Conservation (phyloP, 106 monocot species). For the Chionographis japonica region DNA sequence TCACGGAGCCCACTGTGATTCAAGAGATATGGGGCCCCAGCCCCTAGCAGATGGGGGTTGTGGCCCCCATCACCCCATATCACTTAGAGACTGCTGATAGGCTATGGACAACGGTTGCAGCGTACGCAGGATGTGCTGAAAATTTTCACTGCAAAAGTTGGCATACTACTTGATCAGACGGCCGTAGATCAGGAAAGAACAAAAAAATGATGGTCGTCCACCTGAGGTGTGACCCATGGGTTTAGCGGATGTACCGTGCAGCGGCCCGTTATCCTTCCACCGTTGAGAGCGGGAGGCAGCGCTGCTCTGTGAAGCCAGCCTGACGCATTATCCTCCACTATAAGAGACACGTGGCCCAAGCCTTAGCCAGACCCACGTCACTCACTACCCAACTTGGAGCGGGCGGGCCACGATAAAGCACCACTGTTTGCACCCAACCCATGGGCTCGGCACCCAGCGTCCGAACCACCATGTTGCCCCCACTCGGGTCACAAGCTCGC, state of each 20-base stretch:
- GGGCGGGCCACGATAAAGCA: background rate
- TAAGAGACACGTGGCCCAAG: background rate
- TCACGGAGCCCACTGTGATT: no score
- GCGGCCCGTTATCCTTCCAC: background rate
- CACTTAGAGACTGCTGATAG: no score
- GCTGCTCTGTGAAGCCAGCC: conserved; percentile 9
- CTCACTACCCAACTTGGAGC: background rate
- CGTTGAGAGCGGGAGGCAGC: background rate
- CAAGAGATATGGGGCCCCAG: no score
- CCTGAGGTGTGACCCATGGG: no score
- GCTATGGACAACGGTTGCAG: no score
- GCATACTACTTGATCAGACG: no score
- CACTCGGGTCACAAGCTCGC: background rate
- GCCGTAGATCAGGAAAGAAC: background rate
- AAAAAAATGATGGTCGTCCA: background rate
- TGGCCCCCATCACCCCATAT: no score
- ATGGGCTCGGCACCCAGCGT: background rate
- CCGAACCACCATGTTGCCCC: background rate
- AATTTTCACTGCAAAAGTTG: no score
- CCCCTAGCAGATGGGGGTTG: no score
- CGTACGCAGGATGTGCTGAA: no score
- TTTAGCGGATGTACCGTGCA: background rate
- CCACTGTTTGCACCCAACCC: background rate
- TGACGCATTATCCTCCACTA: background rate
- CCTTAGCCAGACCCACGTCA: background rate